Base-by-base conservation (phyloP, 1,284 basidiomycete species). In the Ceratobasidium sp. region DNA sequence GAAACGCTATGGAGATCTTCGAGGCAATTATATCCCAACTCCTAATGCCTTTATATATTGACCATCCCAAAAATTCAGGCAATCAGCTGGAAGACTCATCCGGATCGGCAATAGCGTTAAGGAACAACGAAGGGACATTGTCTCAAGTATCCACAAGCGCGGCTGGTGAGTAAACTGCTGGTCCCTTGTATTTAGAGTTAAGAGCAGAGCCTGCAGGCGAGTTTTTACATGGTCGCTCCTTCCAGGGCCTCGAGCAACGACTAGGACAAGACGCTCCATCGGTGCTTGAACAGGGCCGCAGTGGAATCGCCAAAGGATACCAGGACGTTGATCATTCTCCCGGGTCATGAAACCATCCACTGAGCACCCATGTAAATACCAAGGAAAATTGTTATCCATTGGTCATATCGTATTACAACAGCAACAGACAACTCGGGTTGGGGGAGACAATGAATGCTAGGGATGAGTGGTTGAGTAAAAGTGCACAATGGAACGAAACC, bases 261-360 rank as follows among this genome's bases (percentile, higher is more conserved):
- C 78, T 92, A 16, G 96, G 94, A 0, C 82, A 92, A 79, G 93
- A 97, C 77, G 87, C 85, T 9, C 95, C 96, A 0, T 88, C 92
- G 74, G 78, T 89, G 57, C 81, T 99, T 69, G 94, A 98, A 81
- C 90, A 97, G 80, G 97, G 94, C 0, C 83, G 94, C 72, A 92
- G 86, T 76, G 97, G 97, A 3, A 92, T 97, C 61, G 96, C 97
- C 36, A 87, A 91, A 75, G 93, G 92, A 3, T 98, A 99, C 79
- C 82, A 85, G 16, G 84, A 76, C 21, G 65, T 73, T 12, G 72
- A 70, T n/a, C 72, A 65, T 53, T 6, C 62, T 16, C 43, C 61
- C 16, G 52, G 16, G 5, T 43, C 41, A 28, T 53, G 18, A 70
- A 55, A 28, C 36, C 48, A 18, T 55, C 9, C 6, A 39, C n/a